phyloP scores from a whole-genome alignment of 2,329 filamentous ascomycete genomes.

The Ambrosiella beaveri region DNA sequence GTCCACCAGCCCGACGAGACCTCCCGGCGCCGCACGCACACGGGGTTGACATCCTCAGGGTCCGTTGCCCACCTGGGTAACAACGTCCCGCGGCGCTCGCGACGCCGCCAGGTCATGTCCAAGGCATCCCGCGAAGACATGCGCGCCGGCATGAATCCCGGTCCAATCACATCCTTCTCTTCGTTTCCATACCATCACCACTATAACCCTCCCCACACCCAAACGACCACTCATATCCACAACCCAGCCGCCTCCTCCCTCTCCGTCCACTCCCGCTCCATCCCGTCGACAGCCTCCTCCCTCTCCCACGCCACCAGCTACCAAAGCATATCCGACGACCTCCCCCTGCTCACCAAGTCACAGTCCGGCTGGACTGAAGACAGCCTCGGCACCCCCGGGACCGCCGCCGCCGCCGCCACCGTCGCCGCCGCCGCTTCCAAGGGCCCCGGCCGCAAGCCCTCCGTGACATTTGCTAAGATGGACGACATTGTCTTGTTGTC shows the following conservation, averaged over 20 bases:
- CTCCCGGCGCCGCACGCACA: constrained; percentile 6
- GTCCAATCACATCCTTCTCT: background rate
- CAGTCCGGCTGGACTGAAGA: constrained; percentile 5
- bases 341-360: background rate
- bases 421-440: background rate
- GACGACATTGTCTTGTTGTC: constrained; percentile 11
- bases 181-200: background rate
- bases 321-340: background rate
- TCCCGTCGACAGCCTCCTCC: too few species aligned
- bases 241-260: too few species aligned
- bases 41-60: constrained; percentile 6
- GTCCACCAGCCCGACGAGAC: background rate
- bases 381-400: background rate
- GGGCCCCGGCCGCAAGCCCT: constrained; percentile 6
- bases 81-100: background rate
- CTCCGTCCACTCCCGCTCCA: too few species aligned
- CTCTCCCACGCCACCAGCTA: too few species aligned
- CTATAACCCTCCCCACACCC: too few species aligned
- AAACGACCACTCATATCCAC: too few species aligned
- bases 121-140: constrained; percentile 12
- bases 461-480: constrained; percentile 12
- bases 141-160: background rate
- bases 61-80: constrained; percentile 5
- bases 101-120: constrained; percentile 9
- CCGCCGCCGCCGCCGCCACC: background rate